Evolutionary conservation across 2,329 filamentous ascomycete species (phyloP).

Genomic region (Colletotrichum chrysophilum): DNA sequence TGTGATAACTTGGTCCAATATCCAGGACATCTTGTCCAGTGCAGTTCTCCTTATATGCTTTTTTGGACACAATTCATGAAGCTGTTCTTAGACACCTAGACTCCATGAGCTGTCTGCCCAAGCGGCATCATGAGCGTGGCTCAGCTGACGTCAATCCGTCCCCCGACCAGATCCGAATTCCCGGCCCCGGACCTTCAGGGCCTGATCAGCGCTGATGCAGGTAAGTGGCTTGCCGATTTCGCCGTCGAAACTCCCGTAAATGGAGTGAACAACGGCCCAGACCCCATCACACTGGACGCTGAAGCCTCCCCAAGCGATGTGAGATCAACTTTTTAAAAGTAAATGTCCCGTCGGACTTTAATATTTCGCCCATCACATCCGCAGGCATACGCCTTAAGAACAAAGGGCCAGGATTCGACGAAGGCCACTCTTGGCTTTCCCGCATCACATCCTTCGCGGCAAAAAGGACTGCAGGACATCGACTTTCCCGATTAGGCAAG

Average conservation of each 20-base stretch:
- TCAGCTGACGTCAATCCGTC: background rate
- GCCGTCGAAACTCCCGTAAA: background rate
- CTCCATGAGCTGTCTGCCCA: background rate
- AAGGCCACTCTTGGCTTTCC: background rate
- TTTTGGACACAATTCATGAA: background rate
- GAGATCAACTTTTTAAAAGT: background rate
- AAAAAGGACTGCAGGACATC: background rate
- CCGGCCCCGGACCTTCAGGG: background rate
- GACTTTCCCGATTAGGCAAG: background rate
- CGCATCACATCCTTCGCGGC: background rate
- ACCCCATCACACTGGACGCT: background rate
- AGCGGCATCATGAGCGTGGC: background rate
- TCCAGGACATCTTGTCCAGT: background rate
- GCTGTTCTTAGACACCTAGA: too few species aligned
- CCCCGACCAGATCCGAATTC: rapidly evolving
- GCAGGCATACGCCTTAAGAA: background rate
- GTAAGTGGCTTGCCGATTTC: background rate
- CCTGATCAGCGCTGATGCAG: background rate
- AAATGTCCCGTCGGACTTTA: background rate
- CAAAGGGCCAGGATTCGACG: background rate
- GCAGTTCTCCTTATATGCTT: background rate
- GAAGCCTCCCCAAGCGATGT: too few species aligned
- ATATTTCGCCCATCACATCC: rapidly evolving
- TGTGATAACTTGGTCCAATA: background rate
- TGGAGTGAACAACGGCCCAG: background rate